A percentile compares a stretch with the other conserved stretches of the same genome.
Evolutionary conservation across 805 yeast genomes (phyloP).

Genomic region (Candida takata): DNA sequence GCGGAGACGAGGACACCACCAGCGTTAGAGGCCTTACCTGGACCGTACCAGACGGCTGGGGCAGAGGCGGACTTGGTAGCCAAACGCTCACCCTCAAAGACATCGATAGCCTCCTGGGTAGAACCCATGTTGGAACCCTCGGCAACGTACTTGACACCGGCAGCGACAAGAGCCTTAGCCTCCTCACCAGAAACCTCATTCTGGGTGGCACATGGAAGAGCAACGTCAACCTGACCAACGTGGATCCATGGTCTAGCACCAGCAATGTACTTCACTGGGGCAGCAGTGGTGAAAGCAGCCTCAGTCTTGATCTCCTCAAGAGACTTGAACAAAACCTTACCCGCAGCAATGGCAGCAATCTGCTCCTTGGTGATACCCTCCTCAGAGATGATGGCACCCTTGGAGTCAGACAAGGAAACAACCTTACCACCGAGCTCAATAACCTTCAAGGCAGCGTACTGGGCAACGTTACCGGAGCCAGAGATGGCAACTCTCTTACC

Average conservation of each 20-base stretch:
- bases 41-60: conserved; percentile 90
- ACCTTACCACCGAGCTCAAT: conserved; percentile 96
- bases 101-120: conserved; percentile 92
- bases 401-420: conserved; percentile 90
- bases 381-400: conserved; percentile 77
- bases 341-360: conserved; percentile 64
- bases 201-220: conserved; percentile 97
- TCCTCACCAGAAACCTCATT: conserved; percentile 96
- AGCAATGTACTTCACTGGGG: conserved; percentile 68
- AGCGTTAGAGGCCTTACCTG: conserved; percentile 98
- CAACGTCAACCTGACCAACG: conserved; percentile 89
- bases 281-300: conserved; percentile 46
- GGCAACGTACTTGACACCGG: conserved; percentile 89
- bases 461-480: conserved; percentile 99
- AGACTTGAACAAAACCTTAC: conserved; percentile 71
- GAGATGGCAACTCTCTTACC: conserved; percentile 96
- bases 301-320: conserved; percentile 61
- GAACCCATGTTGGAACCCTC: conserved; percentile 99
- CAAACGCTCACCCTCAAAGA: conserved; percentile 77
- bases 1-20: conserved; percentile 99
- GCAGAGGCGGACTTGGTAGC: conserved; percentile 33
- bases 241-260: conserved; percentile 97
- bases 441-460: conserved; percentile 95
- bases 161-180: conserved; percentile 88
- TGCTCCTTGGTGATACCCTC: conserved; percentile 82